Evolutionary conservation across 805 yeast genomes (phyloP).

Genomic region (Pichia nakasei): DNA sequence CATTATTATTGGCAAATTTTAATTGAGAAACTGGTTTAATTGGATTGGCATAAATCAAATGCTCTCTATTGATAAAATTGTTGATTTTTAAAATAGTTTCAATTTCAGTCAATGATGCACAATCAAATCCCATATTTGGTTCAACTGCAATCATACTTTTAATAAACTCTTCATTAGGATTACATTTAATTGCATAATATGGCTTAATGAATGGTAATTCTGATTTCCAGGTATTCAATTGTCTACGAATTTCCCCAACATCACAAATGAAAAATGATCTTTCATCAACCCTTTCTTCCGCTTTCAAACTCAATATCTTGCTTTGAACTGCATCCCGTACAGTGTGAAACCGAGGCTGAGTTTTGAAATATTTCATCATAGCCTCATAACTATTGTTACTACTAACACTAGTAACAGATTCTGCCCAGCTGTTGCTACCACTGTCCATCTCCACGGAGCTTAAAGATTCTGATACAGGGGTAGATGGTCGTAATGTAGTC

Average conservation of each 20-base stretch:
- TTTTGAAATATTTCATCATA: neutral
- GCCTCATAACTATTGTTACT: neutral
- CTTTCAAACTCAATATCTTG: constrained; percentile 1
- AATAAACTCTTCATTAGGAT: constrained; percentile 59
- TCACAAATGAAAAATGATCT: constrained; percentile 80
- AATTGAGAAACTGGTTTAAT: constrained; percentile 82
- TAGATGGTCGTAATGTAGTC: constrained; percentile 1
- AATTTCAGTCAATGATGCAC: constrained; percentile 87
- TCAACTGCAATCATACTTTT: constrained; percentile 51
- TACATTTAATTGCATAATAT: constrained; percentile 93
- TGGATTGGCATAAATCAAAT: constrained; percentile 88
- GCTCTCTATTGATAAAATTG: constrained; percentile 46
- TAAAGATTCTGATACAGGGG: neutral
- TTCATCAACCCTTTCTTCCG: neutral
- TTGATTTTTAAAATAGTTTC: constrained; percentile 33
- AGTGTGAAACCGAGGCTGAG: neutral
- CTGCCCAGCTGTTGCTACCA: neutral
- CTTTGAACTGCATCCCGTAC: constrained; percentile 9
- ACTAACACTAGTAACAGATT: neutral
- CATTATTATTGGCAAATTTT: constrained; percentile 51
- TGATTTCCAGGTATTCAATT: constrained; percentile 53
- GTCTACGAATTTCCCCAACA: constrained; percentile 57
- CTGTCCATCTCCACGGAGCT: neutral
- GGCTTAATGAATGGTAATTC: constrained; percentile 71
- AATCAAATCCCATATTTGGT: constrained; percentile 60